Conservation (phyloP, 192 early-diverging fungal genomes). For the Backusella australiensis region DNA sequence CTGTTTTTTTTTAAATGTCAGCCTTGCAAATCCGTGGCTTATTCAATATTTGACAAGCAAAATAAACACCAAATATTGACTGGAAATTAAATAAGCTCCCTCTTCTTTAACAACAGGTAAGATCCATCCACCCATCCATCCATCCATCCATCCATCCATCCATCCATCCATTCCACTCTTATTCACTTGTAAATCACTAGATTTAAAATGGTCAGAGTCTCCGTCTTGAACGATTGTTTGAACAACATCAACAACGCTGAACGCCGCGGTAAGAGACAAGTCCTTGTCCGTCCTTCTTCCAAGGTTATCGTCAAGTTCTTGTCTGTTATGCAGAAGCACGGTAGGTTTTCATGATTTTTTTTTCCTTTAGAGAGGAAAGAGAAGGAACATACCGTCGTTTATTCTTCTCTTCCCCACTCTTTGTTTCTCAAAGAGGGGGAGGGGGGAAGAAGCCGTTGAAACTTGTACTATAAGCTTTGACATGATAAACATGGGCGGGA, state of each 20-base stretch:
- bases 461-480: background rate
- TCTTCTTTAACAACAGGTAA: conserved; percentile 9
- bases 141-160: conserved; percentile 32
- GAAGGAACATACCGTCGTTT: background rate
- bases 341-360: conserved; percentile 42
- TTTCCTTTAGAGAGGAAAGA: background rate
- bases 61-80: background rate
- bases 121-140: conserved; percentile 27
- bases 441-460: background rate
- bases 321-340: conserved; percentile 98
- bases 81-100: background rate
- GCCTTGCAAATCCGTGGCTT: background rate
- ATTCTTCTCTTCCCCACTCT: background rate
- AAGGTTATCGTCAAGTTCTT: conserved; percentile 99
- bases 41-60: background rate
- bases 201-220: conserved; percentile 90
- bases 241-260: conserved; percentile 99
- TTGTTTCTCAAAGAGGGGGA: background rate
- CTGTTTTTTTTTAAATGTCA: background rate
- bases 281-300: conserved; percentile 92
- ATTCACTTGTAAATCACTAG: conserved; percentile 1
- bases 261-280: conserved; percentile 97
- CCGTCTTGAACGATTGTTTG: conserved; percentile 95
- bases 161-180: background rate
- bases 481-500: background rate